Conservation (phyloP, 768 basidiomycete genomes). For the Chalciporus pseudorubinellus region DNA sequence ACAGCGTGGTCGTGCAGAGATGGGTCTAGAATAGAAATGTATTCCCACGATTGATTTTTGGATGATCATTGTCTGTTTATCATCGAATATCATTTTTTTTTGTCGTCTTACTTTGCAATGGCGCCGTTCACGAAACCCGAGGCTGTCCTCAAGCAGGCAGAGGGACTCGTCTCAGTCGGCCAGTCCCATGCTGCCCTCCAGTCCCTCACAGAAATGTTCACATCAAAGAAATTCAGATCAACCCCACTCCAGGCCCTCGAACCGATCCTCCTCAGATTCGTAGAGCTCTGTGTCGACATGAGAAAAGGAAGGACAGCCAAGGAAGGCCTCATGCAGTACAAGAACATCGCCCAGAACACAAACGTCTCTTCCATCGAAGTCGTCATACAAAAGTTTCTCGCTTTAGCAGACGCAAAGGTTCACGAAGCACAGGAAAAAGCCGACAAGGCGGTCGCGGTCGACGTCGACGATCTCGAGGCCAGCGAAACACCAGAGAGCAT, state of each 20-base stretch:
- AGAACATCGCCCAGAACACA: slow-evolving; percentile 94
- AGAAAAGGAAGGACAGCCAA: slow-evolving; percentile 91
- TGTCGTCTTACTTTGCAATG: slow-evolving; percentile 44
- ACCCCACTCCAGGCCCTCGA: slow-evolving; percentile 87
- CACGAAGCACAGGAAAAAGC: slow-evolving; percentile 85
- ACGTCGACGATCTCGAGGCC: slow-evolving; percentile 94
- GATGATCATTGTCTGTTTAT: neutral
- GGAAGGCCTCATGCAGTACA: slow-evolving; percentile 95
- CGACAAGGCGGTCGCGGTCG: slow-evolving; percentile 68
- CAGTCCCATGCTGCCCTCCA: slow-evolving; percentile 89
- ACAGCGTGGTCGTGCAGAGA: slow-evolving; percentile 83
- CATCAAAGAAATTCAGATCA: slow-evolving; percentile 89
- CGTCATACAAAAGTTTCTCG: slow-evolving; percentile 85
- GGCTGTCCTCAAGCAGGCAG: slow-evolving; percentile 89
- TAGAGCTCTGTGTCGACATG: slow-evolving; percentile 95
- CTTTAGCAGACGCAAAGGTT: slow-evolving; percentile 77
- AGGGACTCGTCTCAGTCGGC: slow-evolving; percentile 89
- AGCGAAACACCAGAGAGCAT: slow-evolving; percentile 94
- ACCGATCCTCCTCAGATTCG: slow-evolving; percentile 93
- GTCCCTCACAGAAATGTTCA: slow-evolving; percentile 88
- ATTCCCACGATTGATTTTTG: slow-evolving; percentile 12
- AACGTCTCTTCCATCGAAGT: slow-evolving; percentile 89
- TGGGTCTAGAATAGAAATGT: slow-evolving; percentile 43
- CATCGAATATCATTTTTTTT: neutral
- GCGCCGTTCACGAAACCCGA: slow-evolving; percentile 90